A percentile compares a stretch with the other conserved stretches of the same genome.
phyloP scores from a whole-genome alignment of 495 filamentous ascomycete genomes.

The Lophium mytilinum region DNA sequence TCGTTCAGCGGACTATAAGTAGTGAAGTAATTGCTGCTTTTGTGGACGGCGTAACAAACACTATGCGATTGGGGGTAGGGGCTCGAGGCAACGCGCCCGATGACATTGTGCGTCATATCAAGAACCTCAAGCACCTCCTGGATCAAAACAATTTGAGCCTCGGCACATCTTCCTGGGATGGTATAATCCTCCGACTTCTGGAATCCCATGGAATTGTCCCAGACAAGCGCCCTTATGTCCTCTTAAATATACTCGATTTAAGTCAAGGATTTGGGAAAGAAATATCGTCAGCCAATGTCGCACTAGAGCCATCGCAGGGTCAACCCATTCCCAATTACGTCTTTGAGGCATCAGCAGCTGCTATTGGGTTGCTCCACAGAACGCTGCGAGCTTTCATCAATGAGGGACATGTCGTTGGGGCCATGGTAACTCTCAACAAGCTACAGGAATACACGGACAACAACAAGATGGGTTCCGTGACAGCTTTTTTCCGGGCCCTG shows the following conservation, averaged over 20 bases:
- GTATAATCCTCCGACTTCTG: slow-evolving; percentile 45
- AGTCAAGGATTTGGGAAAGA: slow-evolving; percentile 32
- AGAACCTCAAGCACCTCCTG: slow-evolving; percentile 31
- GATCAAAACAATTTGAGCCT: slow-evolving; percentile 27
- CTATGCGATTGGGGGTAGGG: slow-evolving; percentile 28
- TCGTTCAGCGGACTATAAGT: slow-evolving; percentile 44
- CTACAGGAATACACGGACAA: slow-evolving; percentile 30
- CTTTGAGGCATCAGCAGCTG: slow-evolving; percentile 29
- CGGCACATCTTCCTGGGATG: slow-evolving; percentile 37
- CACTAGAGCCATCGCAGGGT: not conserved
- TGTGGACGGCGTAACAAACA: slow-evolving; percentile 44
- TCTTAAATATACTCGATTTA: slow-evolving; percentile 35
- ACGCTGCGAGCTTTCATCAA: slow-evolving; percentile 23
- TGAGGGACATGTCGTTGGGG: slow-evolving; percentile 23
- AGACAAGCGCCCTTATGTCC: slow-evolving; percentile 34
- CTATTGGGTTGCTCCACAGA: slow-evolving; percentile 29
- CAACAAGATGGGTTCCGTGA: slow-evolving; percentile 29
- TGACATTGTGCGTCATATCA: slow-evolving; percentile 21
- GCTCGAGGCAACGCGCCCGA: slow-evolving; percentile 22
- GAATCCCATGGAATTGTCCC: slow-evolving; percentile 39
- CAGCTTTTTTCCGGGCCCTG: slow-evolving; percentile 23
- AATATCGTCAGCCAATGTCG: slow-evolving; percentile 16
- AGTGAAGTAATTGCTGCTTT: slow-evolving; percentile 49
- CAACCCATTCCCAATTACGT: slow-evolving; percentile 23
- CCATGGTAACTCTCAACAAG: slow-evolving; percentile 21